Evolutionary conservation across 2,329 filamentous ascomycete species (phyloP).

Genomic region (Raffaelea arxii): DNA sequence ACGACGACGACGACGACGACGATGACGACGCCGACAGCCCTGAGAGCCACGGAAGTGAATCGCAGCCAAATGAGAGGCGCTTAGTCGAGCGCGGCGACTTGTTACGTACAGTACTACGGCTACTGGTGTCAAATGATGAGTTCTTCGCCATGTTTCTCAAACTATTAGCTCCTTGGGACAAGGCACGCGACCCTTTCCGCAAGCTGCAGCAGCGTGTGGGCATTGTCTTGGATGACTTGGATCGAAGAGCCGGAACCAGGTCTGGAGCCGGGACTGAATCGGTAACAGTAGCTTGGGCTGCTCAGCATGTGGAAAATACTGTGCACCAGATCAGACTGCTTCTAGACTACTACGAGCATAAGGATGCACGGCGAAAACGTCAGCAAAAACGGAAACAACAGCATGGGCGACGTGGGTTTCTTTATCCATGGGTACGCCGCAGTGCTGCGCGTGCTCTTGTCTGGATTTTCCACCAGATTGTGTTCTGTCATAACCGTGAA

Average conservation of each 20-base stretch:
- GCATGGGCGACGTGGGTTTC: no score
- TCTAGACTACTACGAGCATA: constrained; percentile 2
- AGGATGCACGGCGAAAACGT: constrained; percentile 4
- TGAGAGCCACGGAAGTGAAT: not conserved
- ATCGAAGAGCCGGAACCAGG: constrained; percentile 33
- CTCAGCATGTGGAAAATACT: constrained; percentile 33
- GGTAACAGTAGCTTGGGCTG: constrained; percentile 37
- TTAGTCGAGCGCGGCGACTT: constrained; percentile 35
- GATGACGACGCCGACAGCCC: not conserved
- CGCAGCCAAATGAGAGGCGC: constrained; percentile 5
- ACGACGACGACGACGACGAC: not conserved
- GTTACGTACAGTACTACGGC: constrained; percentile 40
- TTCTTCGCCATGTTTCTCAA: constrained; percentile 44
- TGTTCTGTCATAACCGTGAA: constrained; percentile 28
- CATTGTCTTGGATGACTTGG: constrained; percentile 34
- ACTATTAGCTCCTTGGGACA: constrained; percentile 32
- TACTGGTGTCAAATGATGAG: constrained; percentile 43
- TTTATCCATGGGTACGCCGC: constrained; percentile 26
- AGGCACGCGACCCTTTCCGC: constrained; percentile 35
- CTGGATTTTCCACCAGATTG: constrained; percentile 35
- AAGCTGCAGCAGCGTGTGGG: constrained; percentile 37
- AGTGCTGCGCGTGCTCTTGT: constrained; percentile 39
- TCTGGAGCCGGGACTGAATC: not conserved
- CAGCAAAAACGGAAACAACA: not conserved
- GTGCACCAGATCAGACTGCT: constrained; percentile 33